phyloP scores from a whole-genome alignment of 192 early-diverging fungal species.

The Chytriomyces sp. region DNA sequence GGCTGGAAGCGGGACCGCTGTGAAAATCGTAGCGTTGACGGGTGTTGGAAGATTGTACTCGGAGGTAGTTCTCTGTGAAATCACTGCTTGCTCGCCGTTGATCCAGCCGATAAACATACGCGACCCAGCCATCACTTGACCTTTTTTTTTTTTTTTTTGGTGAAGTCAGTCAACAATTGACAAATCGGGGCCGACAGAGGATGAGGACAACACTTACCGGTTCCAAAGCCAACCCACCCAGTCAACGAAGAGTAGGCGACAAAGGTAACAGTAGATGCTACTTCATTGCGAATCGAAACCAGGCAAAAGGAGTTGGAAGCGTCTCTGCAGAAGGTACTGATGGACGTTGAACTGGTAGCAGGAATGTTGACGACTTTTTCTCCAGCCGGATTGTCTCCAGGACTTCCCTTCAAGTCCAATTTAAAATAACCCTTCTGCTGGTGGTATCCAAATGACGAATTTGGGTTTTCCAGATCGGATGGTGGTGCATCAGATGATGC shows the following conservation, averaged over 20 bases:
- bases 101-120: not conserved
- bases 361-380: not conserved
- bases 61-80: not conserved
- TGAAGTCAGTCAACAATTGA: too few relatives aligned
- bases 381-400: not conserved
- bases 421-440: not conserved
- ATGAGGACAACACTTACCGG: not conserved
- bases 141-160: too few relatives aligned
- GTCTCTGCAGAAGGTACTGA: conserved; percentile 1
- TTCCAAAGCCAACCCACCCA: conserved; percentile 38
- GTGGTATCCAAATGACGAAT: not conserved
- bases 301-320: not conserved
- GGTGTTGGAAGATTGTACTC: not conserved
- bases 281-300: not conserved
- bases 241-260: not conserved
- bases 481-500: not conserved
- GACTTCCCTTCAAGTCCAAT: not conserved
- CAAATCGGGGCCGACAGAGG: too few relatives aligned
- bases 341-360: not conserved
- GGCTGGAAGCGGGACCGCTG: not conserved
- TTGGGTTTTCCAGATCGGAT: not conserved
- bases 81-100: not conserved
- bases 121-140: not conserved
- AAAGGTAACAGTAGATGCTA: not conserved
- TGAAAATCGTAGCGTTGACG: not conserved